phyloP scores from a whole-genome alignment of 176 grass and related monocot species.

The Sorghum bicolor region DNA sequence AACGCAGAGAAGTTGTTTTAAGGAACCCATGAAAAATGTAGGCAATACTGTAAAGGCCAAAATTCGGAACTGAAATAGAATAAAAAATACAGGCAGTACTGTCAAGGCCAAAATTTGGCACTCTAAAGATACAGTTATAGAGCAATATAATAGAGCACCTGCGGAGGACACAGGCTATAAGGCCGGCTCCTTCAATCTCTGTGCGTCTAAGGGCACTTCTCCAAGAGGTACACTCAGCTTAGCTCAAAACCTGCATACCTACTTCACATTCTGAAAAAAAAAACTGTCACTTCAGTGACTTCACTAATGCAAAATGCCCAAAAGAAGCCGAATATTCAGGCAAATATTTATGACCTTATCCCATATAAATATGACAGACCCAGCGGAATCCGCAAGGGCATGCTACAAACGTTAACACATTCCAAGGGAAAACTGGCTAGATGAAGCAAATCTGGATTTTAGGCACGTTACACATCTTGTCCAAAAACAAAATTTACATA shows the following conservation, averaged over 20 bases:
- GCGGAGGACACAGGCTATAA: too few species aligned
- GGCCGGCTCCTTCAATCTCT: too few species aligned
- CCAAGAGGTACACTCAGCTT: too few species aligned
- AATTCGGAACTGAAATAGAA: too few species aligned
- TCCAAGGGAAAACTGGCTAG: neutral
- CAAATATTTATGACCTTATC: neutral
- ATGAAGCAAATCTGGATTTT: neutral
- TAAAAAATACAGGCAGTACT: too few species aligned
- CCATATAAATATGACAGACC: neutral
- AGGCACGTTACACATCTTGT: neutral
- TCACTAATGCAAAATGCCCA: neutral
- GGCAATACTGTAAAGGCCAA: too few species aligned
- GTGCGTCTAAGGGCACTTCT: too few species aligned
- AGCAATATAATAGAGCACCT: too few species aligned
- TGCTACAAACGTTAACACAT: neutral
- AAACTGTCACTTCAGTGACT: neutral
- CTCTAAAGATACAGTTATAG: neutral
- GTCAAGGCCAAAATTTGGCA: too few species aligned
- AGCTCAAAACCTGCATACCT: neutral
- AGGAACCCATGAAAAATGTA: too few species aligned
- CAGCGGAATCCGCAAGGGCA: neutral
- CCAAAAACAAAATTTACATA: conserved; percentile 36
- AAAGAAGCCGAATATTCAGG: neutral
- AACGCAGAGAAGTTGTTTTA: too few species aligned
- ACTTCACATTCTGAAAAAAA: neutral